Conservation (phyloP, 2,329 filamentous ascomycete genomes). For the Penicillium sp. region DNA sequence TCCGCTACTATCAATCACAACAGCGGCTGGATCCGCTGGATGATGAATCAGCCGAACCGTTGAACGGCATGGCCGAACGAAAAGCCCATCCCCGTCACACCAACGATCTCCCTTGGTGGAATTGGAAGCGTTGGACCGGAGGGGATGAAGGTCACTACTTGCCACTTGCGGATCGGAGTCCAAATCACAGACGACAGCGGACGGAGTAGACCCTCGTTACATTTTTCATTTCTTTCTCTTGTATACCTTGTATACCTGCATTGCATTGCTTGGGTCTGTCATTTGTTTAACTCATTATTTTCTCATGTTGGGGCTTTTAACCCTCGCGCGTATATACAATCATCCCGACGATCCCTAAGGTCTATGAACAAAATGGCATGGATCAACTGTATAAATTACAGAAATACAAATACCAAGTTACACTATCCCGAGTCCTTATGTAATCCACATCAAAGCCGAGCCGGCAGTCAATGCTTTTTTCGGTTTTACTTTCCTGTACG, state of each 20-base stretch:
- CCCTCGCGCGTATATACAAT: not conserved
- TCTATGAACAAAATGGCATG: not conserved
- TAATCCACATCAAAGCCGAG: conserved; percentile 9
- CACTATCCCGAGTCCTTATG: not conserved
- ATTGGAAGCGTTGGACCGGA: conserved; percentile 30
- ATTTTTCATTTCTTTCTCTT: not conserved
- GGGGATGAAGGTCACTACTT: conserved; percentile 23
- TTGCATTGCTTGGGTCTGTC: conserved; percentile 1
- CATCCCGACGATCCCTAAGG: not conserved
- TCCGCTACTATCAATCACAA: conserved; percentile 10
- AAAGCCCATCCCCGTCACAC: conserved; percentile 13
- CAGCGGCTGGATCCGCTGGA: conserved; percentile 7
- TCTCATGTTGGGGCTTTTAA: not conserved
- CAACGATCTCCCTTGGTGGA: conserved; percentile 30
- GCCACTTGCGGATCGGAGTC: conserved; percentile 26
- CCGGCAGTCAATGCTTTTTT: not conserved
- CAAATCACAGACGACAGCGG: conserved; percentile 8
- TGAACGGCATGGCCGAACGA: conserved; percentile 18
- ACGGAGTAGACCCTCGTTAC: conserved; percentile 7
- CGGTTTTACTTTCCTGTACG: not conserved
- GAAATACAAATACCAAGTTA: conserved; percentile 12
- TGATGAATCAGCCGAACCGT: conserved; percentile 17
- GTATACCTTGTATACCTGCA: not conserved
- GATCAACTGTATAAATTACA: not conserved
- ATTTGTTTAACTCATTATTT: conserved; percentile 1